Conservation (phyloP, 1,139 yeast species). For the Scheffersomyces insectosa region DNA sequence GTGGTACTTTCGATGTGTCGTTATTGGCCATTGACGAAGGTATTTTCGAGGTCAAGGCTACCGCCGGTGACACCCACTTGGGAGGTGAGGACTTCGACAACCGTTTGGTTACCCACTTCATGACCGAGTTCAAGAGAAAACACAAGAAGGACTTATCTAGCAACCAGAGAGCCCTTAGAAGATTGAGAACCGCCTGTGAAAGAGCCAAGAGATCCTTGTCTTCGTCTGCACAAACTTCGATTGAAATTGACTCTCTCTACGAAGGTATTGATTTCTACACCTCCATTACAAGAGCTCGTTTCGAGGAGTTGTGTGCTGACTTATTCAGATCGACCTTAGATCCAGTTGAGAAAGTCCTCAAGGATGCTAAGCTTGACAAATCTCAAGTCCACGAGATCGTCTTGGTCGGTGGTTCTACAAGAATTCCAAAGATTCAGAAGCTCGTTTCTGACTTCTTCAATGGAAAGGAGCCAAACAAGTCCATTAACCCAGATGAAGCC, state of each 20-base stretch:
- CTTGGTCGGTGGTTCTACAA: slow-evolving; percentile 90
- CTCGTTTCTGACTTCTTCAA: slow-evolving; percentile 83
- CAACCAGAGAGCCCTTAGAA: slow-evolving; percentile 82
- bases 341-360: slow-evolving; percentile 84
- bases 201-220: slow-evolving; percentile 91
- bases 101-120: slow-evolving; percentile 77
- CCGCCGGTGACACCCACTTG: slow-evolving; percentile 29
- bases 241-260: slow-evolving; percentile 79
- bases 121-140: slow-evolving; percentile 83
- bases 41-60: slow-evolving; percentile 24
- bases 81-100: slow-evolving; percentile 66
- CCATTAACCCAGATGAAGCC: slow-evolving; percentile 74
- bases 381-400: slow-evolving; percentile 82
- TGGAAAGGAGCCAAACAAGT: slow-evolving; percentile 89
- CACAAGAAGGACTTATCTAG: slow-evolving; percentile 71
- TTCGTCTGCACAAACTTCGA: slow-evolving; percentile 82
- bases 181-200: slow-evolving; percentile 90
- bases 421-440: slow-evolving; percentile 92
- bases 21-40: slow-evolving; percentile 23
- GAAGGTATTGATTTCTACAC: slow-evolving; percentile 83
- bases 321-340: slow-evolving; percentile 83
- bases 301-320: slow-evolving; percentile 84
- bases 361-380: slow-evolving; percentile 79
- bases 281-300: slow-evolving; percentile 86
- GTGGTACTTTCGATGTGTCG: slow-evolving; percentile 52